Evolutionary conservation across 2,329 filamentous ascomycete species (phyloP).

Genomic region (Aspergillus sp.): DNA sequence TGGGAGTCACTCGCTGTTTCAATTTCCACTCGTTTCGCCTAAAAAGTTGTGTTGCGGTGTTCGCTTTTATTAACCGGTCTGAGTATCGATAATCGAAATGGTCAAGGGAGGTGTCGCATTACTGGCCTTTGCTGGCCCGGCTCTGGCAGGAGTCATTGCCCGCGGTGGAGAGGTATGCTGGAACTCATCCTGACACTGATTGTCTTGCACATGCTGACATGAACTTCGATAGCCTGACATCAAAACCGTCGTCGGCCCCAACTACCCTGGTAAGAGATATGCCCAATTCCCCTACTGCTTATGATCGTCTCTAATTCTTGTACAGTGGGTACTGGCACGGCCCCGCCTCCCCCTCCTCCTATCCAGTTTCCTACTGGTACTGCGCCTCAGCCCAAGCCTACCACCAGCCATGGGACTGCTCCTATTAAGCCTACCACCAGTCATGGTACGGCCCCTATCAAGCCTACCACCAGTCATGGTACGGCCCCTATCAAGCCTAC

Average conservation of each 20-base stretch:
- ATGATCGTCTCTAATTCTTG: background rate
- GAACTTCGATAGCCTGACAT: too few relatives aligned
- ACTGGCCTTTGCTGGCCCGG: slow-evolving; percentile 38
- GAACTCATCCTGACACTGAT: background rate
- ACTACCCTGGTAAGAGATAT: background rate
- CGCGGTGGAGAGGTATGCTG: slow-evolving; percentile 13
- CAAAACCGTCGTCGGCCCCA: background rate
- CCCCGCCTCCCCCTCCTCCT: background rate
- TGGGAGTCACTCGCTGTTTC: slow-evolving; percentile 25
- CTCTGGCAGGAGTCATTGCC: slow-evolving; percentile 38
- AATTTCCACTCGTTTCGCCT: slow-evolving; percentile 26
- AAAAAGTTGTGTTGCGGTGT: slow-evolving; percentile 15
- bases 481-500: background rate
- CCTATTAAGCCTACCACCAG: slow-evolving; percentile 12
- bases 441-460: slow-evolving; percentile 1
- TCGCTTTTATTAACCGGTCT: slow-evolving; percentile 16
- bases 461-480: background rate
- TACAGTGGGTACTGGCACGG: slow-evolving; percentile 3
- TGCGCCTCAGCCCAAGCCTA: background rate
- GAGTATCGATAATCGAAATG: slow-evolving; percentile 32
- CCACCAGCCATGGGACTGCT: background rate
- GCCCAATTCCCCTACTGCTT: background rate
- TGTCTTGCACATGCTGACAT: background rate
- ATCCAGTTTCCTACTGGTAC: slow-evolving; percentile 7
- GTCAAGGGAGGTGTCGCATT: slow-evolving; percentile 38